Conservation (phyloP, 2,329 filamentous ascomycete species). For the Penicillium brevicompactum region DNA sequence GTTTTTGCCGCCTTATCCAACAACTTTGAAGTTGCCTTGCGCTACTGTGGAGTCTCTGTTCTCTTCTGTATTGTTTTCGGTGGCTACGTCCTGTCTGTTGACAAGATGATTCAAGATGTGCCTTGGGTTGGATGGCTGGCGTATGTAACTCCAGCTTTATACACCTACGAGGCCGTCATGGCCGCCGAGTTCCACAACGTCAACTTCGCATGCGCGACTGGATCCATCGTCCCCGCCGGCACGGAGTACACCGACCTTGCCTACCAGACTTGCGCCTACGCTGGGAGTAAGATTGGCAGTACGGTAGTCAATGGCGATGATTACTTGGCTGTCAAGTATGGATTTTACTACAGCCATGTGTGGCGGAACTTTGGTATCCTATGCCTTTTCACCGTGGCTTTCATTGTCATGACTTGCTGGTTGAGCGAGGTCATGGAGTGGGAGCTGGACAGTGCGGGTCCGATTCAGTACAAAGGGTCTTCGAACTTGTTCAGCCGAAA, state of each 20-base stretch:
- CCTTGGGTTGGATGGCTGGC: constrained; percentile 65
- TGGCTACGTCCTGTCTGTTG: constrained; percentile 64
- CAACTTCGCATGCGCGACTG: constrained; percentile 57
- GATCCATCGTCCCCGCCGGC: constrained; percentile 60
- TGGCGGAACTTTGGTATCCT: constrained; percentile 75
- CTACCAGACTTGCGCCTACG: constrained; percentile 60
- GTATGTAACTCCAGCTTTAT: constrained; percentile 52
- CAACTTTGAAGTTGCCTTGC: constrained; percentile 64
- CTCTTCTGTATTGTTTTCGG: constrained; percentile 63
- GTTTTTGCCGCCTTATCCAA: constrained; percentile 62
- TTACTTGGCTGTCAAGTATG: constrained; percentile 57
- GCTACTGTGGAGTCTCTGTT: constrained; percentile 61
- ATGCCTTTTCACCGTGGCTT: constrained; percentile 70
- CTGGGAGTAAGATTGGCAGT: constrained; percentile 55
- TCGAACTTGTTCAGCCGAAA: constrained; percentile 33
- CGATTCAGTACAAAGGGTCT: constrained; percentile 66
- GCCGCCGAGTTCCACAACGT: constrained; percentile 62
- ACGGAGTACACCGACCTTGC: constrained; percentile 51
- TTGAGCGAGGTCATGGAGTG: constrained; percentile 68
- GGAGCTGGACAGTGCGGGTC: constrained; percentile 60
- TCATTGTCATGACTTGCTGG: constrained; percentile 67
- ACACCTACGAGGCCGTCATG: constrained; percentile 66
- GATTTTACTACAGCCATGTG: constrained; percentile 54
- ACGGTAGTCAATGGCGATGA: constrained; percentile 53
- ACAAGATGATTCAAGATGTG: constrained; percentile 56